A percentile compares a stretch with the other conserved stretches of the same genome.
Evolutionary conservation across 306 rosid species (phyloP).

Genomic region (Myrica gale): DNA sequence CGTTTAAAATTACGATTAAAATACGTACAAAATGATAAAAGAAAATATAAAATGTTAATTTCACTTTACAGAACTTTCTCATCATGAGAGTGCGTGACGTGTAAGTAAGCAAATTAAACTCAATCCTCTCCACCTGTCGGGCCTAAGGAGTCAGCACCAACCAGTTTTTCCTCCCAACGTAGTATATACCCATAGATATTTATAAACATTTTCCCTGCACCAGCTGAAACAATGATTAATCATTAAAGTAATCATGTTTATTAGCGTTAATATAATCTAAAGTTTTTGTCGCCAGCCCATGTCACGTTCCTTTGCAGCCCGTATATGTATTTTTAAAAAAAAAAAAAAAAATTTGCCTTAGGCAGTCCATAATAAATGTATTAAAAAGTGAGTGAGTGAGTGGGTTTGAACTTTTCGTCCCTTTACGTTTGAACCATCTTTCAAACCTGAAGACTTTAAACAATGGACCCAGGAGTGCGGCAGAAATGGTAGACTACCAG

Average conservation of each 20-base stretch:
- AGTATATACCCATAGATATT: not conserved
- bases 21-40: too few species aligned
- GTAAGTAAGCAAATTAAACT: too few species aligned
- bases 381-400: not conserved
- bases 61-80: too few species aligned
- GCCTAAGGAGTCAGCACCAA: not conserved
- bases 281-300: not conserved
- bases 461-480: not conserved
- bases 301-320: not conserved
- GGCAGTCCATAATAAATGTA: too few species aligned
- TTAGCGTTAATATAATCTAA: not conserved
- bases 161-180: not conserved
- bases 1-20: too few species aligned
- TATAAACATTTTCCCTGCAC: not conserved
- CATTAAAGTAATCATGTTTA: not conserved
- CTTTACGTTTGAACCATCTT: not conserved
- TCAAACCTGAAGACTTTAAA: not conserved
- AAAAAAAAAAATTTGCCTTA: too few species aligned
- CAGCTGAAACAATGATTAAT: not conserved
- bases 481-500: not conserved
- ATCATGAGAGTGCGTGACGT: too few species aligned
- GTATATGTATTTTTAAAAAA: too few species aligned
- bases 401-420: slow-evolving; percentile 22
- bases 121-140: too few species aligned
- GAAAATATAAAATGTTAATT: too few species aligned